A percentile compares a stretch with the other conserved stretches of the same genome.
Conservation (phyloP, 495 filamentous ascomycete species). For the Xylaria curta region DNA sequence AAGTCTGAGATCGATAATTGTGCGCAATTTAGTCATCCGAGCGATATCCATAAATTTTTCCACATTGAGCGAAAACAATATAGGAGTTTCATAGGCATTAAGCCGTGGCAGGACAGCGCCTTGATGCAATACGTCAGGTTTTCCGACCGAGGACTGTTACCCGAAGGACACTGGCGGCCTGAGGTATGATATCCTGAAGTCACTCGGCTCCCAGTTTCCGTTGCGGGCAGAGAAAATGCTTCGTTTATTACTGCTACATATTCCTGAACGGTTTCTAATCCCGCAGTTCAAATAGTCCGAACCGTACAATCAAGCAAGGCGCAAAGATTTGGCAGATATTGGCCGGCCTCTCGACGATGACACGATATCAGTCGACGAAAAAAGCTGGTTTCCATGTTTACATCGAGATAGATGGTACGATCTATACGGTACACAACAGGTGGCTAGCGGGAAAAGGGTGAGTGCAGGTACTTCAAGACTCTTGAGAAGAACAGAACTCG, state of each 20-base stretch:
- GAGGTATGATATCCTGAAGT: background rate
- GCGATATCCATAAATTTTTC: background rate
- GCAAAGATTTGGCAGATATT: background rate
- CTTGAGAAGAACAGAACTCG: background rate
- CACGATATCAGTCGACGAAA: slow-evolving; percentile 9
- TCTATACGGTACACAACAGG: background rate
- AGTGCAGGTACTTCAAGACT: background rate
- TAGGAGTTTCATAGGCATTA: background rate
- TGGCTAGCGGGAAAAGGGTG: background rate
- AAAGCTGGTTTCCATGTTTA: background rate
- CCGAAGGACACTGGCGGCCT: slow-evolving; percentile 1
- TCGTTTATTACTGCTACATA: background rate
- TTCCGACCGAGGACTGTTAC: slow-evolving; percentile 9
- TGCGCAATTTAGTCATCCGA: background rate
- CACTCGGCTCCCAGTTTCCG: background rate
- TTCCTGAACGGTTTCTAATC: background rate
- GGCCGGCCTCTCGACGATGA: background rate
- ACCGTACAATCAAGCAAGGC: background rate
- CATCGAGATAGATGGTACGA: slow-evolving; percentile 14
- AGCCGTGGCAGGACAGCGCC: background rate
- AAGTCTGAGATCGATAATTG: background rate
- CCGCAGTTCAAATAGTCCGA: background rate
- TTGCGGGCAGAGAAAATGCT: background rate
- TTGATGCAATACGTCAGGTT: slow-evolving; percentile 7
- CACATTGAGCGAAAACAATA: background rate